Evolutionary conservation across 2,329 filamentous ascomycete species (phyloP).

Genomic region (Sclerotinia trifoliorum): DNA sequence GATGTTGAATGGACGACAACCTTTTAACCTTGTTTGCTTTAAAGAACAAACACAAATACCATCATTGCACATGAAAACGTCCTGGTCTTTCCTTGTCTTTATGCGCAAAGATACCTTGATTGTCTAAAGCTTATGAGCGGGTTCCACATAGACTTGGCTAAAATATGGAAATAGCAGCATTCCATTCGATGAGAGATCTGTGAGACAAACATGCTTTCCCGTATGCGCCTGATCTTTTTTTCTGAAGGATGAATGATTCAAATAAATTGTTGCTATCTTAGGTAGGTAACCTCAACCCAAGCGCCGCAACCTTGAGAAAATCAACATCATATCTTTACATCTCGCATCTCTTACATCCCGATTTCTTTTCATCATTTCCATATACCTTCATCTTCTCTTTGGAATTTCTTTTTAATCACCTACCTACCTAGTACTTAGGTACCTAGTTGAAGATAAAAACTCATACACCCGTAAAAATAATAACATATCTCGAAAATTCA

Average conservation of each 20-base stretch:
- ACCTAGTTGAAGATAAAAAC: background rate
- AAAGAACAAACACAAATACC: background rate
- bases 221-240: slow-evolving; percentile 17
- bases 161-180: background rate
- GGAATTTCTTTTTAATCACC: background rate
- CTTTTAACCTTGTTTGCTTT: background rate
- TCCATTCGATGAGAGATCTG: background rate
- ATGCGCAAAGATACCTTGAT: background rate
- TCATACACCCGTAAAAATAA: background rate
- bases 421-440: no score
- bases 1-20: background rate
- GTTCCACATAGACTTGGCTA: background rate
- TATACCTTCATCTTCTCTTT: background rate
- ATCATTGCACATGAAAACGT: slow-evolving; percentile 15
- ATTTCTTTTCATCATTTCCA: background rate
- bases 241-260: background rate
- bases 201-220: background rate
- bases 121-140: background rate
- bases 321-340: background rate
- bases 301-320: slow-evolving; percentile 10
- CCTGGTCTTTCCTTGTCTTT: slow-evolving; percentile 12
- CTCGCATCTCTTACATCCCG: background rate
- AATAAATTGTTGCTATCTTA: background rate
- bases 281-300: background rate
- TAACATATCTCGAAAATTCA: slow-evolving; percentile 6